These are phyloP conservation scores for Carex kokanica DNA, from an alignment of 176 grass and related monocot genomes.

Conservation along the genomic window DNA sequence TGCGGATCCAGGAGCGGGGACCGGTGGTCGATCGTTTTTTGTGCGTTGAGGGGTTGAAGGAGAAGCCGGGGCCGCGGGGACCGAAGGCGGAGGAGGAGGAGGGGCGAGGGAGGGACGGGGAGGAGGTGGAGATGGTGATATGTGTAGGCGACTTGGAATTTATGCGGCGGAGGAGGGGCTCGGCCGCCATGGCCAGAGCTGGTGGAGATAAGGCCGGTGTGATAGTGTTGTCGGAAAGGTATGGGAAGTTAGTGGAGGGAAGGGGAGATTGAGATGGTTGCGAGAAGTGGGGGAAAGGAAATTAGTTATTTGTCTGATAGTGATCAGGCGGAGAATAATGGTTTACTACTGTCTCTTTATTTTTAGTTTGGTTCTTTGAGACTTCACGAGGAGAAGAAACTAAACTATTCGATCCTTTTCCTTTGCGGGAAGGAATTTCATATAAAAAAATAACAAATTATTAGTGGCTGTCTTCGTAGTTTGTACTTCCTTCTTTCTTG, in stretches of 20 bases:
- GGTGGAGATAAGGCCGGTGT: not conserved
- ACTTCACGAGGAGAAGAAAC: not conserved
- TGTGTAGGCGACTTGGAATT: slow-evolving; percentile 11
- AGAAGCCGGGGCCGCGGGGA: slow-evolving; percentile 38
- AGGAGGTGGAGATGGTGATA: slow-evolving; percentile 34
- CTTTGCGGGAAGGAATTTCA: not conserved
- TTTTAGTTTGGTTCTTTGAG: not conserved
- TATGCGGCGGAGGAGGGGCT: slow-evolving; percentile 31
- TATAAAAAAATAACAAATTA: not conserved
- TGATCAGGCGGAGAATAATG: not conserved
- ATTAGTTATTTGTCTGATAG: not conserved
- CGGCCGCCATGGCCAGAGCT: slow-evolving; percentile 37
- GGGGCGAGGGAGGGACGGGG: slow-evolving; percentile 40
- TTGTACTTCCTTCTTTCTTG: not conserved
- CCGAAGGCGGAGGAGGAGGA: not conserved
- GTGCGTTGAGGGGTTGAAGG: slow-evolving; percentile 48
- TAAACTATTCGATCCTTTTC: not conserved
- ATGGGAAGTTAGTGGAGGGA: not conserved
- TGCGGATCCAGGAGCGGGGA: slow-evolving; percentile 87
- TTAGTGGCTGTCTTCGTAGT: not conserved
- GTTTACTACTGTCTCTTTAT: not conserved
- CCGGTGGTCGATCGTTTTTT: slow-evolving; percentile 76
- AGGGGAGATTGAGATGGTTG: not conserved
- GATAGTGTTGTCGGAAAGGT: not conserved
- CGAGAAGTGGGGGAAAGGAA: too few species aligned